Conservation (phyloP, 495 filamentous ascomycete genomes). For the Penicillium desertorum region DNA sequence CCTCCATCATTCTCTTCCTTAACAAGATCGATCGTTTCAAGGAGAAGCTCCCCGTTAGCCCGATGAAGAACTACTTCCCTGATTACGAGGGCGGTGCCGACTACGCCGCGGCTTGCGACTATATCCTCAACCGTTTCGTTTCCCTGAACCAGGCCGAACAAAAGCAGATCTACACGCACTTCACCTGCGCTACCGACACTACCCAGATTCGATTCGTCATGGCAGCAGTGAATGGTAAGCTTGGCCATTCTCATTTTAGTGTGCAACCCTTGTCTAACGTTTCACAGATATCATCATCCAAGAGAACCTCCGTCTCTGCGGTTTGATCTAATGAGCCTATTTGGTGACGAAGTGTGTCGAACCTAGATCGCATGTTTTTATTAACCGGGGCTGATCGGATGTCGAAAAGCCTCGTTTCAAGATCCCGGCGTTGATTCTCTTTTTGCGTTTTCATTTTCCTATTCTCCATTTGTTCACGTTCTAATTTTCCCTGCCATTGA, state of each 20-base stretch:
- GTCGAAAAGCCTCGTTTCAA: constrained; percentile 33
- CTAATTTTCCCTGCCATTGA: constrained; percentile 34
- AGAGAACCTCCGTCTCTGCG: constrained; percentile 97
- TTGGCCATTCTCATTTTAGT: not conserved
- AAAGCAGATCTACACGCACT: constrained; percentile 99
- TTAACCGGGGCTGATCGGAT: constrained; percentile 31
- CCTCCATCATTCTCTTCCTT: constrained; percentile 97
- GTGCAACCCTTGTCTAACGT: constrained; percentile 6
- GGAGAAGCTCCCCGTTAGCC: constrained; percentile 98
- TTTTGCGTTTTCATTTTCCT: constrained; percentile 27
- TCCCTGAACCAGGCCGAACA: constrained; percentile 97
- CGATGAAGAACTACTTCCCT: constrained; percentile 99
- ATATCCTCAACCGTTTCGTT: constrained; percentile 96
- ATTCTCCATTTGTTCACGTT: constrained; percentile 20
- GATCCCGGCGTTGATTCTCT: constrained; percentile 47
- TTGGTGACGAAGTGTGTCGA: constrained; percentile 35
- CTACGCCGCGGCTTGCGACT: constrained; percentile 90
- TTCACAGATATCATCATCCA: constrained; percentile 96
- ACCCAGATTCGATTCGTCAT: constrained; percentile 99
- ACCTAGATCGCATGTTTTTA: constrained; percentile 43
- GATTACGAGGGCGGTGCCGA: constrained; percentile 96
- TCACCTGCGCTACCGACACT: constrained; percentile 97
- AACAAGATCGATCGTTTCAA: constrained; percentile 99
- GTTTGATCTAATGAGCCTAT: constrained; percentile 76
- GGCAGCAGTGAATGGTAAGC: constrained; percentile 97